Base-by-base conservation (phyloP, 441 rosid species). In the Erodium moschatum region DNA sequence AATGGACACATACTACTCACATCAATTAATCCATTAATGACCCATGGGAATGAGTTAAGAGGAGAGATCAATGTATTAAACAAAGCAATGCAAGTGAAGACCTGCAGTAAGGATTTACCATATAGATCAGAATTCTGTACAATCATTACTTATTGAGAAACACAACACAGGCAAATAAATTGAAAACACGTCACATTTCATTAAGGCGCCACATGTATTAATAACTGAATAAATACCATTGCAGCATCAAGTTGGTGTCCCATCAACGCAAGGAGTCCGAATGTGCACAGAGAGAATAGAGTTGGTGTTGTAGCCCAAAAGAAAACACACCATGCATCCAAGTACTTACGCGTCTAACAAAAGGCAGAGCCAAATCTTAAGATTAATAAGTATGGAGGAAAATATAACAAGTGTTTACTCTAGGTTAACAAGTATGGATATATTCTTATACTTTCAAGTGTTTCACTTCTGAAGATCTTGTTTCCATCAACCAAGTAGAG, bases 281-380 rank as follows among this genome's bases (percentile, higher is more conserved):
- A 93, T 29, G 97, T 91, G 79, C 74, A 87, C 61, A 93, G 76
- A 69, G 97, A 93, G 80, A 87, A 91, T 73, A 93, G 96, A 69
- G 93, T 85, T 69, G 97, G 97, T 72, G 97, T 93, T 71, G 96
- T 87, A 31, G 97, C 98, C 97, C 97, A 93, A 77, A 93, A 93
- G 87, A 93, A 93, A 61, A 93, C 97, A 79, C 98, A 89, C 98
- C 97, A 93, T 6, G 97, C 98, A 83, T 93, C 98, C 86, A 93
- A 80, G 76, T 91, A 89, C 79, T 93, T 93, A 71, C 97, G 77
- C 19, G 98, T 88, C 97, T 93, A 70, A 67, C 40, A 72, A 81
- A 69, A 29, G n/a, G 67, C 65, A 71, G 70, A 73, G 70, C 15
- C 42, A 74, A 72, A 65, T 46, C 42, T 9, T 69, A 78, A 20